These are phyloP conservation scores for Beauveria sp. DNA, from an alignment of 2,329 filamentous ascomycete species.

Conservation along the genomic window DNA sequence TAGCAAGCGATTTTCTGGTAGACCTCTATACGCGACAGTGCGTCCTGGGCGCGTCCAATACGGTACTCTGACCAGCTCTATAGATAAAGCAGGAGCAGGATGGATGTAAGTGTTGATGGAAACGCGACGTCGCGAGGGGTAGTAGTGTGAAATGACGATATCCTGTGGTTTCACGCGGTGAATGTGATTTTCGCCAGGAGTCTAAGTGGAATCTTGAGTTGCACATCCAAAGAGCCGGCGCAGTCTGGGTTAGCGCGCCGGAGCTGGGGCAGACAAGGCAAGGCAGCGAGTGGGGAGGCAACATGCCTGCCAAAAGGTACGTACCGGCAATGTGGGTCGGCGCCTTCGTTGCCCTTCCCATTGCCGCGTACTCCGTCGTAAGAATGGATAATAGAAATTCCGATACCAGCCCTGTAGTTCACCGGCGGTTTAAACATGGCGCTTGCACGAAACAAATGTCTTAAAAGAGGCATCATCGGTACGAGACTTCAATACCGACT, in stretches of 20 bases:
- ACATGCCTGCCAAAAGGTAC: slow-evolving; percentile 15
- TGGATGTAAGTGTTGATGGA: background rate
- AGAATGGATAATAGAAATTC: slow-evolving; percentile 1
- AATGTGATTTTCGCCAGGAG: slow-evolving; percentile 7
- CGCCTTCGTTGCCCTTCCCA: no score
- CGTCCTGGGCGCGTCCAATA: slow-evolving; percentile 37
- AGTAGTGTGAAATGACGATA: background rate
- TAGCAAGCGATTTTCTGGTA: slow-evolving; percentile 20
- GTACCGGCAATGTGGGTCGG: background rate
- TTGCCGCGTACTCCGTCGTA: no score
- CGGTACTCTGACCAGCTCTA: slow-evolving; percentile 8
- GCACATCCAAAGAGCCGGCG: slow-evolving; percentile 24
- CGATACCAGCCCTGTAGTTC: background rate
- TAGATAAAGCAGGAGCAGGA: background rate
- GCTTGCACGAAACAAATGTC: background rate
- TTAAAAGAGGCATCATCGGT: no score
- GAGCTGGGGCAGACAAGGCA: background rate
- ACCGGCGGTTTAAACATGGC: background rate
- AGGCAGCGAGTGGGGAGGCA: slow-evolving; percentile 15
- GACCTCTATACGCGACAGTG: slow-evolving; percentile 47
- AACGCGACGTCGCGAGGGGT: slow-evolving; percentile 1
- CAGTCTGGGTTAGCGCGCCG: slow-evolving; percentile 25
- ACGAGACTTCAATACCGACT: no score
- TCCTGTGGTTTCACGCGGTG: background rate
- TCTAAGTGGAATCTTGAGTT: slow-evolving; percentile 26